These are phyloP conservation scores for Colletotrichum agaves DNA, from an alignment of 2,329 filamentous ascomycete genomes.

Conservation along the genomic window DNA sequence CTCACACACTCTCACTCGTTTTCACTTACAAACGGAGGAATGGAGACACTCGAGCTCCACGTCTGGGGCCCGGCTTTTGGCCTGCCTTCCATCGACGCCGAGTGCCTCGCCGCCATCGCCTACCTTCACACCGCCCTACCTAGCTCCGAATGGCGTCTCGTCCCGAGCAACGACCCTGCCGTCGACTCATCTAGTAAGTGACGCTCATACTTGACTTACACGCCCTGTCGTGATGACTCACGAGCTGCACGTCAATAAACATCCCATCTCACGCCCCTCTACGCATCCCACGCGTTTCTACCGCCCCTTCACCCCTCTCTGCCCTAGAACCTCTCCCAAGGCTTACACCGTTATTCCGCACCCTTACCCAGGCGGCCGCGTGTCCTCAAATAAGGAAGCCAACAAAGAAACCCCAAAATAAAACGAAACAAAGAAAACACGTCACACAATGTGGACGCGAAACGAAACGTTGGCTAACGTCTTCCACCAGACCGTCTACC, in stretches of 20 bases:
- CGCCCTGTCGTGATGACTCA: constrained; percentile 21
- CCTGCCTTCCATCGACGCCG: constrained; percentile 88
- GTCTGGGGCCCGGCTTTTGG: constrained; percentile 91
- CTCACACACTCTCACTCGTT: neutral
- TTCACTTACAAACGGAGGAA: neutral
- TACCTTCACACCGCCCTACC: constrained; percentile 76
- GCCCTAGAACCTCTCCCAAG: neutral
- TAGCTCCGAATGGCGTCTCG: constrained; percentile 71
- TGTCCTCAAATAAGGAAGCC: constrained; percentile 14
- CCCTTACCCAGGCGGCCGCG: constrained; percentile 21
- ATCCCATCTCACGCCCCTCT: constrained; percentile 44
- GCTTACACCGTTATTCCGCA: constrained; percentile 39
- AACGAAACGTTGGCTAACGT: neutral
- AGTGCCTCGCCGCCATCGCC: constrained; percentile 86
- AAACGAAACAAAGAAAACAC: constrained; percentile 13
- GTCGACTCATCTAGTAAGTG: constrained; percentile 76
- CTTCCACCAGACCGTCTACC: constrained; percentile 61
- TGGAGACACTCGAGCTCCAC: constrained; percentile 75
- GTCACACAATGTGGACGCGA: constrained; percentile 2
- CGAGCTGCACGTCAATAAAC: neutral
- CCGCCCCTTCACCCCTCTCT: neutral
- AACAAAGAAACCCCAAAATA: constrained; percentile 34
- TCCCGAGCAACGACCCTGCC: constrained; percentile 78
- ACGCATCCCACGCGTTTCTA: neutral
- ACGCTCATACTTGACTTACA: constrained; percentile 28